These are phyloP conservation scores for Sporothrix pallida DNA, from an alignment of 2,329 filamentous ascomycete genomes.

Conservation along the genomic window DNA sequence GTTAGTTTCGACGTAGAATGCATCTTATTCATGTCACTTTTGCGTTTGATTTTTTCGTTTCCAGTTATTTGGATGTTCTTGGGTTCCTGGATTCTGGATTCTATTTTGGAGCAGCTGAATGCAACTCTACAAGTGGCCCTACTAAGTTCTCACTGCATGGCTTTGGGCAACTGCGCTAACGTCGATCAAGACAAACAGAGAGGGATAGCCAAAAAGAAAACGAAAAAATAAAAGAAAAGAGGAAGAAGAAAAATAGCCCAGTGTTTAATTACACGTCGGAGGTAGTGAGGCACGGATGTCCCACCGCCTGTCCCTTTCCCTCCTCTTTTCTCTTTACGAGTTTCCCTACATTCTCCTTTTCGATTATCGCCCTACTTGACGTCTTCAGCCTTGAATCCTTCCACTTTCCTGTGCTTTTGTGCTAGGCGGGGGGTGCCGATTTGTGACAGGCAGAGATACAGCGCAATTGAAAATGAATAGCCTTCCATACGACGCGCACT, in stretches of 20 bases:
- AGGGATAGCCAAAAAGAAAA: neutral
- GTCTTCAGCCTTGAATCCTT: constrained; percentile 16
- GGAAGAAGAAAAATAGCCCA: neutral
- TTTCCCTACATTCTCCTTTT: neutral
- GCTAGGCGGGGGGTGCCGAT: constrained; percentile 2
- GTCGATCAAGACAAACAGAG: neutral
- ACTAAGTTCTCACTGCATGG: neutral
- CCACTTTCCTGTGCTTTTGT: neutral
- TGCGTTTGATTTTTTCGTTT: neutral
- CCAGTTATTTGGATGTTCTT: neutral
- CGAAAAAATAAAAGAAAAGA: neutral
- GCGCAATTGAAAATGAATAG: neutral
- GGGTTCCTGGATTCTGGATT: neutral
- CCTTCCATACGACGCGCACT: neutral
- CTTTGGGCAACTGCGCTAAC: constrained; percentile 2
- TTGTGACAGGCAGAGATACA: neutral
- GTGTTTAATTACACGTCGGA: constrained; percentile 13
- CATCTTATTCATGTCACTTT: neutral
- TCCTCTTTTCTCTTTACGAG: neutral
- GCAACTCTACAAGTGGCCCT: too few species aligned
- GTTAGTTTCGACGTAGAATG: too few species aligned
- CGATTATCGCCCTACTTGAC: neutral
- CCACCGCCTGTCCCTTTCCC: neutral
- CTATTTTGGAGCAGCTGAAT: too few species aligned
- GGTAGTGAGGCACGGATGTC: neutral